Conservation (phyloP, 1,284 basidiomycete species). For the Athelia sp. region DNA sequence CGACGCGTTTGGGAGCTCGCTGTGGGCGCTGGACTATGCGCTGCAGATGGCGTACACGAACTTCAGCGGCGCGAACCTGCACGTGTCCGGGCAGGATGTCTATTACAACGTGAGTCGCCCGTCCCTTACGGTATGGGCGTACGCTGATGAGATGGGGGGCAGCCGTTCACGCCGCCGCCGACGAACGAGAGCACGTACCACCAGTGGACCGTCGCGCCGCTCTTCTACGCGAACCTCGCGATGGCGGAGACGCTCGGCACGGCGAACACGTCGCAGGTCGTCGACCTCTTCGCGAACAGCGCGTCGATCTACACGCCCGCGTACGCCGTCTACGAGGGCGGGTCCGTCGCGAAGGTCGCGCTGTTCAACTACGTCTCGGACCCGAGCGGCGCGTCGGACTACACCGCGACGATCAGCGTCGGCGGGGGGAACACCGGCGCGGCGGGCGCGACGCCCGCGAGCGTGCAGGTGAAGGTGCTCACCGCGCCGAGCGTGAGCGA, state of each 20-base stretch:
- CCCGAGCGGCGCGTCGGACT: slow-evolving; percentile 42
- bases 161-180: slow-evolving; percentile 36
- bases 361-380: slow-evolving; percentile 69
- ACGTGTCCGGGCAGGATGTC: slow-evolving; percentile 64
- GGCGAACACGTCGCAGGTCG: slow-evolving; percentile 51
- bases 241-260: slow-evolving; percentile 66
- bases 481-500: slow-evolving; percentile 35
- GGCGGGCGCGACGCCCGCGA: slow-evolving; percentile 28
- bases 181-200: slow-evolving; percentile 53
- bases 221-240: slow-evolving; percentile 67
- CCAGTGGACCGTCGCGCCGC: slow-evolving; percentile 60
- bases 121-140: background rate
- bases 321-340: slow-evolving; percentile 70
- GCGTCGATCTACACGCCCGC: slow-evolving; percentile 55
- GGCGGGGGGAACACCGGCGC: slow-evolving; percentile 37
- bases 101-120: slow-evolving; percentile 54
- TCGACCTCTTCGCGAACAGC: slow-evolving; percentile 51
- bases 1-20: slow-evolving; percentile 65
- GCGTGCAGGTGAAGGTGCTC: slow-evolving; percentile 46
- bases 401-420: slow-evolving; percentile 40
- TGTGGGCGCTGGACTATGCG: slow-evolving; percentile 69
- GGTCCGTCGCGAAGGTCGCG: slow-evolving; percentile 48
- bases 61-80: slow-evolving; percentile 54
- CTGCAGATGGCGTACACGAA: slow-evolving; percentile 59
- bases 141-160: background rate